Evolutionary conservation across 2,329 filamentous ascomycete species (phyloP), one percentile per base, ranked within the genome.

Genomic region (Elsinoe fawcettii): DNA sequence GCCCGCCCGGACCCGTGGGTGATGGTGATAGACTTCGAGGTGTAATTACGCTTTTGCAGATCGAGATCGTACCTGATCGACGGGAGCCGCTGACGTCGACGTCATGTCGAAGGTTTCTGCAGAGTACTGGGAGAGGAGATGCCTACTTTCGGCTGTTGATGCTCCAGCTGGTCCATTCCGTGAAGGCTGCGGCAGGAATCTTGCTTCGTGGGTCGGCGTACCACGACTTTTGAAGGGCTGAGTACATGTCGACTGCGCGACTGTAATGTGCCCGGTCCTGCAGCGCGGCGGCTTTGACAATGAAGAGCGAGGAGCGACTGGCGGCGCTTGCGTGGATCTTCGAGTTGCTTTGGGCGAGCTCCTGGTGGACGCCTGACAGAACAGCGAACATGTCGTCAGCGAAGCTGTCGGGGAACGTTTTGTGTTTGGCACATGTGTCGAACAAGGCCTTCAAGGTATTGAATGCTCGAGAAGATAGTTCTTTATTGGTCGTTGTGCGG

Each of bases 281-380:
- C 1, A 75, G 74, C 59, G 84, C 78, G 59, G 90, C 69, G 32
- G 82, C 76, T 51, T 83, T 84, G 4, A 80, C 83, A 1, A 90
- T 71, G 49, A 88, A 78, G 54, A 90, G 71, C 65, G 84, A 86
- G 0, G 86, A 84, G 1, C 81, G 83, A 63, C 89, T 95, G 59
- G 86, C 89, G 0, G 87, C 85, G 65, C 81, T 83, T 20, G 83
- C 82, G 69, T 93, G 90, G 2, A 84, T 77, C 61, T 87, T 86
- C 0, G 88, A 84, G 1, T 70, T 71, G 56, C 83, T 84, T 64
- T 80, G 76, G 49, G 77, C 75, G 2, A 84, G 84, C 69, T 88
- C 85, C 6, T 75, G 73, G 65, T 96, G 90, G 11, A 96, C 78
- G 32, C 78, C 75, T 59, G 75, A 74, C 43, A 97, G 73, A 7